These are phyloP conservation scores for Melocanna baccifera DNA, from an alignment of 176 grass and related monocot species.

Conservation along the genomic window DNA sequence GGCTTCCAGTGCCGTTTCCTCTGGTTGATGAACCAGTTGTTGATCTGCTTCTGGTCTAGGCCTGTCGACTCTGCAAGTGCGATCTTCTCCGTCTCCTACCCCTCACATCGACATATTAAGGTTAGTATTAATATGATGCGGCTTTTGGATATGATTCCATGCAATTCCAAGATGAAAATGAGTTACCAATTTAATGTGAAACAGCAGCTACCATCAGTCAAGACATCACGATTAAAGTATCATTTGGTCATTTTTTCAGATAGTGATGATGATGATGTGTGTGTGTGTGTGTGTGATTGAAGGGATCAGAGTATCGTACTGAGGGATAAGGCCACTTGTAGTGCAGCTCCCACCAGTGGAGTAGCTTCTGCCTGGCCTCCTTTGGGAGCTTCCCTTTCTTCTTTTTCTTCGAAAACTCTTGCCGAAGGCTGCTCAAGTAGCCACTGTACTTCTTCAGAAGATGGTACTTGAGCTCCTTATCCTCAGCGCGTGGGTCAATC, in stretches of 20 bases:
- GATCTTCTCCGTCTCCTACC: constrained; percentile 67
- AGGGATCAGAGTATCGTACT: constrained; percentile 29
- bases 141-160: neutral
- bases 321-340: constrained; percentile 88
- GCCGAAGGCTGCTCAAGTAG: constrained; percentile 74
- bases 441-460: constrained; percentile 81
- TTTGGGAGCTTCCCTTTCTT: constrained; percentile 90
- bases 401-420: constrained; percentile 83
- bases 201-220: neutral
- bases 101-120: neutral
- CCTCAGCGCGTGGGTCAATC: constrained; percentile 57
- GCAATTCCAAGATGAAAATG: neutral
- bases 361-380: constrained; percentile 77
- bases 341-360: constrained; percentile 79
- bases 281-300: neutral
- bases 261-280: neutral
- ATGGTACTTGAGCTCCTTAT: constrained; percentile 72
- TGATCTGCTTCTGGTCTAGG: constrained; percentile 85
- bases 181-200: neutral
- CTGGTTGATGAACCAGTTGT: constrained; percentile 88
- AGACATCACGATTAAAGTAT: neutral
- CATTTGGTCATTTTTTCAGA: neutral
- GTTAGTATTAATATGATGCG: neutral
- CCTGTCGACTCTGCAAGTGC: constrained; percentile 56
- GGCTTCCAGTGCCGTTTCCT: constrained; percentile 79